Conservation (phyloP, 1,284 basidiomycete genomes). For the Ustilago nuda region DNA sequence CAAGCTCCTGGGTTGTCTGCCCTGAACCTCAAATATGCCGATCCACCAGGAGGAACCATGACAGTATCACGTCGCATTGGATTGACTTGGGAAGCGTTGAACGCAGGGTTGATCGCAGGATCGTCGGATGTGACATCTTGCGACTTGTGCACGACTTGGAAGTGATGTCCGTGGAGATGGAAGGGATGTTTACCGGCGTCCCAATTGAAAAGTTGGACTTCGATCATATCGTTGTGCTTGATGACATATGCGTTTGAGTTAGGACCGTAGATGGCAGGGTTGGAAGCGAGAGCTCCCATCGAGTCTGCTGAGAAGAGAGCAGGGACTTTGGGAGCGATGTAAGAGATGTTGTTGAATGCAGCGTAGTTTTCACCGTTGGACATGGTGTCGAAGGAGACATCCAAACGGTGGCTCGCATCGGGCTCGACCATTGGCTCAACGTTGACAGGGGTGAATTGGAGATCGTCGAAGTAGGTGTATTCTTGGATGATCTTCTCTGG, state of each 20-base stretch:
- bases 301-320: conserved; percentile 52
- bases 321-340: conserved; percentile 58
- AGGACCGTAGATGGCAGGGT: conserved; percentile 46
- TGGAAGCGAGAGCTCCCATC: conserved; percentile 68
- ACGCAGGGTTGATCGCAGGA: conserved; percentile 81
- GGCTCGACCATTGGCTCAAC: conserved; percentile 65
- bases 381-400: conserved; percentile 72
- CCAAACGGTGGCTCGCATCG: conserved; percentile 69
- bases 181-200: conserved; percentile 65
- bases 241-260: conserved; percentile 62
- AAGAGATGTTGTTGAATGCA: conserved; percentile 74
- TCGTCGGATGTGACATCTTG: conserved; percentile 84
- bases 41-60: conserved; percentile 57
- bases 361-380: conserved; percentile 67
- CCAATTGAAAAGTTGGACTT: conserved; percentile 63
- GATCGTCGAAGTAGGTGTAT: conserved; percentile 70
- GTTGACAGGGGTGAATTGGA: conserved; percentile 69
- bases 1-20: conserved; percentile 61
- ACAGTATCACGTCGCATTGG: conserved; percentile 70
- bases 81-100: conserved; percentile 76
- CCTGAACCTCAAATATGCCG: conserved; percentile 60
- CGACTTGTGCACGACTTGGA: conserved; percentile 73
- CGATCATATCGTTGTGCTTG: conserved; percentile 67
- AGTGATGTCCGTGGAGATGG: conserved; percentile 24
- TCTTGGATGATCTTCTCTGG: conserved; percentile 49